phyloP scores from a whole-genome alignment of 1,284 basidiomycete genomes.

The Tetrapyrgos nigripes region DNA sequence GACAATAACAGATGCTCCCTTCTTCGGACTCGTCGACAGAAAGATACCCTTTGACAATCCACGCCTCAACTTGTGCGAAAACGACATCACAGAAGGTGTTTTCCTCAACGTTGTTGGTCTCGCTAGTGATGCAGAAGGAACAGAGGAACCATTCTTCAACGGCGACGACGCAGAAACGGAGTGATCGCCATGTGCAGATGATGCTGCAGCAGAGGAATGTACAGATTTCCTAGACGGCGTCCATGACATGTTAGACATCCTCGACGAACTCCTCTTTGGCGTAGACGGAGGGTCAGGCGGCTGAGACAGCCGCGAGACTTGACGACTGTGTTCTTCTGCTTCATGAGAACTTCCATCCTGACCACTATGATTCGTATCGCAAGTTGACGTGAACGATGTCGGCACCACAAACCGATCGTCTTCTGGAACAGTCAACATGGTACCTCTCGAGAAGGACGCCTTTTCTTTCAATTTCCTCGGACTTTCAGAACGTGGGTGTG shows the following conservation, averaged over 20 bases:
- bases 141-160: no score
- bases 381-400: neutral
- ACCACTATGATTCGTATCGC: neutral
- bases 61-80: neutral
- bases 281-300: neutral
- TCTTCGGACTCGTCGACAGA: no score
- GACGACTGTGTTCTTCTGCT: neutral
- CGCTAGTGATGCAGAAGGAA: no score
- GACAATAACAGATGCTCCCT: no score
- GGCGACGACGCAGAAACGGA: no score
- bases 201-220: no score
- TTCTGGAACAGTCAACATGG: neutral
- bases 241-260: neutral
- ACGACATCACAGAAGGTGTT: neutral
- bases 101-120: neutral
- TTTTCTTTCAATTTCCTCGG: no score
- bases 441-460: neutral
- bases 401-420: neutral
- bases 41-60: neutral
- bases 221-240: neutral
- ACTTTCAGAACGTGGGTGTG: no score
- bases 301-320: neutral
- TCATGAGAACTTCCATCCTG: no score
- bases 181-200: no score
- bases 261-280: neutral